Evolutionary conservation across 805 yeast genomes (phyloP), one percentile per base, ranked within the genome.

Genomic region (Yarrowia keelungensis): DNA sequence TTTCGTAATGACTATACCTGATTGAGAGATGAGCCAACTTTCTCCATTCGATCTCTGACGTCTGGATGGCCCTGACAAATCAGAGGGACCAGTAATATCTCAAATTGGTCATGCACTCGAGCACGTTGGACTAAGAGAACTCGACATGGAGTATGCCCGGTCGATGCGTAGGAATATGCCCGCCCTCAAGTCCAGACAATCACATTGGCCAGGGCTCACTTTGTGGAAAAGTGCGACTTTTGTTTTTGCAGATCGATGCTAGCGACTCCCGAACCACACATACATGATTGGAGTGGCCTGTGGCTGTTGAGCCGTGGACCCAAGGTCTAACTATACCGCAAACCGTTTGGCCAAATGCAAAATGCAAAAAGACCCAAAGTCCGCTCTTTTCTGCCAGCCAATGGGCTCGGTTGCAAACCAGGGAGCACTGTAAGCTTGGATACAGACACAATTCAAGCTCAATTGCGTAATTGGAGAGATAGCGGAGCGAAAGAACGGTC

Each of bases 221-320:
- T 16, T 45, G 12, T 38, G 32, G 32, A 26, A 38, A 38, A 9
- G 12, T 45, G 26, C 32, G 5, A 7, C 16, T 38, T 38, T 53
- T 36, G 26, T 12, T 19, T 53, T 38, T 36, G 58, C 39, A 53
- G 58, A 53, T 53, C 58, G 42, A 53, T 26, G 32, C 58, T 53
- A 53, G 43, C 58, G 43, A 38, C 26, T 10, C 36, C 54, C 19
- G 54, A 12, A 12, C 39, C 54, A 49, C 38, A 12, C 56, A 35
- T 51, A 51, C 43, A 51, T 38, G 58, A n/a, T 10, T n/a, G n/a
- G 35, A 35, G 56, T 35, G 22, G 15, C 35, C 43, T 51, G 56
- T 35, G 41, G 56, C 43, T 51, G 58, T 51, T 51, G 58, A 51
- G 58, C 58, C 58, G 58, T 51, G 58, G 58, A 7, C 58, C 58